These are phyloP conservation scores for Beta lomatogona DNA, from an alignment of 179 eudicot species.

Conservation along the genomic window DNA sequence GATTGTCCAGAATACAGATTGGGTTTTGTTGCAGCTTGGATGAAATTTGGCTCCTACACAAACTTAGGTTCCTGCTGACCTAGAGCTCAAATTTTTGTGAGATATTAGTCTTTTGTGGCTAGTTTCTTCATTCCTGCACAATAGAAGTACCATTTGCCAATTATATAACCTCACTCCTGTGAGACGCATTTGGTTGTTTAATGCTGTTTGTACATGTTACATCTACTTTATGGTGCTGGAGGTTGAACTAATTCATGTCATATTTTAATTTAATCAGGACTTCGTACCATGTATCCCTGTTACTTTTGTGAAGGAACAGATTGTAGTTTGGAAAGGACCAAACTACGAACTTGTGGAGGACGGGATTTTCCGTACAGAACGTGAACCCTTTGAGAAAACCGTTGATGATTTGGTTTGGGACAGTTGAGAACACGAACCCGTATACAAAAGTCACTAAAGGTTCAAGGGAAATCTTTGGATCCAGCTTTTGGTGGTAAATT, in stretches of 20 bases:
- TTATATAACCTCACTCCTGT: not conserved
- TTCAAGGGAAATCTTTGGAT: not conserved
- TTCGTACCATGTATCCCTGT: constrained; percentile 87
- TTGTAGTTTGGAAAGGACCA: constrained; percentile 90
- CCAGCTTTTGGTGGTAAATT: not conserved
- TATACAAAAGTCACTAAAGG: not conserved
- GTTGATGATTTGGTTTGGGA: constrained; percentile 37
- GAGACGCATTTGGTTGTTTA: not conserved
- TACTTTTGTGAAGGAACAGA: constrained; percentile 80
- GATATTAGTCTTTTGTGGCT: not conserved
- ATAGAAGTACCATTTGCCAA: not conserved
- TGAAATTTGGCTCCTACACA: not conserved
- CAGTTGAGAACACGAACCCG: constrained; percentile 5
- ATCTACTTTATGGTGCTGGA: not conserved
- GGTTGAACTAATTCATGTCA: not conserved
- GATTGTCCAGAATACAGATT: not conserved
- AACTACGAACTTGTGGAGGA: constrained; percentile 52
- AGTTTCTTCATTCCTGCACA: not conserved
- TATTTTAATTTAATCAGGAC: constrained; percentile 46
- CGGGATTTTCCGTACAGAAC: constrained; percentile 43
- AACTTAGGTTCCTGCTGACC: not conserved
- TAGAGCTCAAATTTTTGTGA: not conserved
- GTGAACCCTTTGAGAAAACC: constrained; percentile 39
- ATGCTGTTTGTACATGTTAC: not conserved
- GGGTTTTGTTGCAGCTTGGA: constrained; percentile 1